phyloP scores from a whole-genome alignment of 164 flowering plant species.

The Umbilicus rupestris region DNA sequence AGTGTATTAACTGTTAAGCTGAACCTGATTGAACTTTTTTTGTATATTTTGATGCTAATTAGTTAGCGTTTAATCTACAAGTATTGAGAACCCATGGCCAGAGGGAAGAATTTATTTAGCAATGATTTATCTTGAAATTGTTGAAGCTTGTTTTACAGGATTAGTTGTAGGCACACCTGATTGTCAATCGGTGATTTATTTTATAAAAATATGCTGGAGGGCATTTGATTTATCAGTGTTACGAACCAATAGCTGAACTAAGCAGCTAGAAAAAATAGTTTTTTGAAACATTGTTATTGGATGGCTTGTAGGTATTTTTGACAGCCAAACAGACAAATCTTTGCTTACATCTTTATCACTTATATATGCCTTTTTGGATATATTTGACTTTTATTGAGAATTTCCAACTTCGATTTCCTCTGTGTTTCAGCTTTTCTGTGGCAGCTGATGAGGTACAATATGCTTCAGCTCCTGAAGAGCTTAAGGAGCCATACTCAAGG shows the following conservation, averaged over 20 bases:
- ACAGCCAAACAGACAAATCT: not conserved
- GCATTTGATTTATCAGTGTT: not conserved
- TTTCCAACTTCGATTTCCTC: not conserved
- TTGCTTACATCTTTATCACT: not conserved
- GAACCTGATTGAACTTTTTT: not conserved
- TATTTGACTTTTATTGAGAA: not conserved
- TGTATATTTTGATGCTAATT: not conserved
- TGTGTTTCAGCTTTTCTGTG: constrained; percentile 11
- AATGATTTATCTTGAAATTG: not conserved
- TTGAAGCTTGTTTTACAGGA: not conserved
- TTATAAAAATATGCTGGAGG: not conserved
- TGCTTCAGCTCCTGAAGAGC: constrained; percentile 9
- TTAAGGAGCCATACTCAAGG: constrained; percentile 9
- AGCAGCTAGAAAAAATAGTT: not conserved
- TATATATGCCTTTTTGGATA: too few relatives aligned
- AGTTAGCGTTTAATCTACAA: not conserved
- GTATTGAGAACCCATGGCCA: not conserved
- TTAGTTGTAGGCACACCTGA: not conserved
- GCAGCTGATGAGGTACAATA: constrained; percentile 12
- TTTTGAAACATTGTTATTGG: not conserved
- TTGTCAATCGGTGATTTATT: too few relatives aligned
- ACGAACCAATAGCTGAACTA: not conserved
- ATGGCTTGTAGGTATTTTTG: not conserved
- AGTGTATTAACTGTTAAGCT: not conserved
- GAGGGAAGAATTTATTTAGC: not conserved